Conservation (phyloP, 1,139 yeast genomes). For the Candida pseudoviswanathii region DNA sequence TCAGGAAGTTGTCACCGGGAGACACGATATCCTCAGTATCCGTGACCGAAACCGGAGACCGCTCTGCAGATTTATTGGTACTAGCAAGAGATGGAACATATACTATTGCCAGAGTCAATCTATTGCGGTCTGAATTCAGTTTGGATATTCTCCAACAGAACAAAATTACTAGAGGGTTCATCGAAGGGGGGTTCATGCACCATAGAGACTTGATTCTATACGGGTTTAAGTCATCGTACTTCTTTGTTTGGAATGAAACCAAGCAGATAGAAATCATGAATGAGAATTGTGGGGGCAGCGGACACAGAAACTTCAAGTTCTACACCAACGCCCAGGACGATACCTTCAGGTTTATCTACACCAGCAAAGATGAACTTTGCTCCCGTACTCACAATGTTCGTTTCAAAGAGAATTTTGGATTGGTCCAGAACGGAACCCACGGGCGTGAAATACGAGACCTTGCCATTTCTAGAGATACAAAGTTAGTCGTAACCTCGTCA, state of each 20-base stretch:
- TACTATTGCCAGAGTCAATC: conserved; percentile 31
- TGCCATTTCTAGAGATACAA: conserved; percentile 41
- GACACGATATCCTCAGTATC: conserved; percentile 70
- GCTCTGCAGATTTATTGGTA: conserved; percentile 31
- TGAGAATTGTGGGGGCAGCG: conserved; percentile 81
- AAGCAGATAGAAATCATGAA: conserved; percentile 68
- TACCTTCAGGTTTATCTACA: conserved; percentile 46
- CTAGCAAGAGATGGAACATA: conserved; percentile 72
- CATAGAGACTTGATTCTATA: conserved; percentile 63
- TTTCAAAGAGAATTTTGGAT: conserved; percentile 26
- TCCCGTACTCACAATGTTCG: conserved; percentile 28
- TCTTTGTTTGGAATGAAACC: conserved; percentile 84
- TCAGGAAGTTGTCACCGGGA: conserved; percentile 64
- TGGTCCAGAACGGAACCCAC: conserved; percentile 65
- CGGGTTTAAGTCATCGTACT: conserved; percentile 81
- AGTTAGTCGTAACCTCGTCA: conserved; percentile 69
- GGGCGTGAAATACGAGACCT: conserved; percentile 85
- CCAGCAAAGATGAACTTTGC: conserved; percentile 53
- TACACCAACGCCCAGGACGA: conserved; percentile 18
- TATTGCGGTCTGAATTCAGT: conserved; percentile 10
- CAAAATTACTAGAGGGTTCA: conserved; percentile 69
- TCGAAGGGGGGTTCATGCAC: conserved; percentile 69
- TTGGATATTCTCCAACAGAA: conserved; percentile 54
- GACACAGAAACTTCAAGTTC: conserved; percentile 81
- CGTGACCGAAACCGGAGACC: conserved; percentile 27